phyloP scores from a whole-genome alignment of 148 eudicot species.

The Linanthus parryae region DNA sequence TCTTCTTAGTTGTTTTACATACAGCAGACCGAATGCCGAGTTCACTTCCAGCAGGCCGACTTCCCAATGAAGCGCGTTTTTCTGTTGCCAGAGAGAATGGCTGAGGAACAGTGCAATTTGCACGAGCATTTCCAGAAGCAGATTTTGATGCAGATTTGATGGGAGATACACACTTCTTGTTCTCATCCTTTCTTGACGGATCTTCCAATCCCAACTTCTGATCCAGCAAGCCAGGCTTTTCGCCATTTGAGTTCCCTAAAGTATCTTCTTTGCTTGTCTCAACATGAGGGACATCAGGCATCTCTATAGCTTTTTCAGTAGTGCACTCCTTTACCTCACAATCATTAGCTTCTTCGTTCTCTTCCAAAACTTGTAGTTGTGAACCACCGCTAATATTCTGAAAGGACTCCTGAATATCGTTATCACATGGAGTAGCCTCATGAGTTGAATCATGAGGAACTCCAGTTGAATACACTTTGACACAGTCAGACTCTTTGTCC shows the following conservation, averaged over 20 bases:
- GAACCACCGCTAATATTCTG: conserved; percentile 22
- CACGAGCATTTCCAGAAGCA: conserved; percentile 30
- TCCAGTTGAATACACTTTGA: conserved; percentile 28
- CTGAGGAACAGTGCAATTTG: conserved; percentile 70
- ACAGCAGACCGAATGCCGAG: conserved; percentile 23
- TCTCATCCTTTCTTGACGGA: conserved; percentile 25
- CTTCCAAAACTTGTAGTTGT: conserved; percentile 20
- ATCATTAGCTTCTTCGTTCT: conserved; percentile 20
- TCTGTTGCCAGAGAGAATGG: conserved; percentile 94
- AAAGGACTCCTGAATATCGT: conserved; percentile 20
- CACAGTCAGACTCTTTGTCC: conserved; percentile 54
- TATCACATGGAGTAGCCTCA: conserved; percentile 19
- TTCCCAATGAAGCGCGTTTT: conserved; percentile 53
- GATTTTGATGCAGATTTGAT: conserved; percentile 36
- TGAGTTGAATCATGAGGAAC: conserved; percentile 27
- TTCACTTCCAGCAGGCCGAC: conserved; percentile 48
- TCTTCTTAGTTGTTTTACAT: conserved; percentile 26
- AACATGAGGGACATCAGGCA: conserved; percentile 27
- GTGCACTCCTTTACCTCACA: conserved; percentile 54
- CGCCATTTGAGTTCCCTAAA: conserved; percentile 7
- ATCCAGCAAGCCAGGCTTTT: conserved; percentile 12
- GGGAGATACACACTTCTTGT: conserved; percentile 28
- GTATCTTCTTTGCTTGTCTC: conserved; percentile 24
- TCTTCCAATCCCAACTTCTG: conserved; percentile 23
- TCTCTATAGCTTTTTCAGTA: conserved; percentile 20